Evolutionary conservation across 202 grass and related monocot genomes (phyloP).

Genomic region (Brachypodium distachyon): DNA sequence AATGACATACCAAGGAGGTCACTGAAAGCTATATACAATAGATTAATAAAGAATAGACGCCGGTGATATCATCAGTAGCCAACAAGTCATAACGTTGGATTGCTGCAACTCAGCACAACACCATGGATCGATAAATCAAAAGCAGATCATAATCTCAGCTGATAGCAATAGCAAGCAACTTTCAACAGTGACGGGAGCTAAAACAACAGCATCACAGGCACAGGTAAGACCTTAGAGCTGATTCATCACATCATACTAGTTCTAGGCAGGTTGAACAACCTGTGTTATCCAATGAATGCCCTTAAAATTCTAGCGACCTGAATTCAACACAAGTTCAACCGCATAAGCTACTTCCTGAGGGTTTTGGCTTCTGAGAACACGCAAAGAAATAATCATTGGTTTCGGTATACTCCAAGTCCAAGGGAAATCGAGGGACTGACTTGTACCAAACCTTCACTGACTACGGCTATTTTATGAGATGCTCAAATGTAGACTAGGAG

Average conservation of each 20-base stretch:
- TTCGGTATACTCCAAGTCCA: background rate
- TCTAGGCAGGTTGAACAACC: background rate
- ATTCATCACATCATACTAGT: background rate
- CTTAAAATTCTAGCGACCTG: background rate
- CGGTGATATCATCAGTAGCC: conserved; percentile 5
- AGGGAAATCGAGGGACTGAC: background rate
- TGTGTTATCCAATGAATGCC: background rate
- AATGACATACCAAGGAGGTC: background rate
- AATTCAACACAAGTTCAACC: conserved; percentile 8
- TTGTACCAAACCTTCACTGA: conserved; percentile 1
- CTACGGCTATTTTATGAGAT: background rate
- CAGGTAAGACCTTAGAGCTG: no score
- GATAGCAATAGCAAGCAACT: conserved; percentile 5
- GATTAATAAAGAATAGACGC: background rate
- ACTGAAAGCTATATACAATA: conserved; percentile 17
- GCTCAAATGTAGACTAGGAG: background rate
- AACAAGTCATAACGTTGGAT: background rate
- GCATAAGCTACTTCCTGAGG: background rate
- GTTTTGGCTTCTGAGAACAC: background rate
- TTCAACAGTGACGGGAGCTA: background rate
- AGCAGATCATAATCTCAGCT: conserved; percentile 3
- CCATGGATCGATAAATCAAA: background rate
- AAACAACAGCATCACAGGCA: no score
- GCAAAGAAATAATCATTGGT: no score
- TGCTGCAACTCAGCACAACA: background rate